Evolutionary conservation across 169 alveolate species (phyloP), one percentile per base, ranked within the genome.

Genomic region (Toxoplasma gondii): DNA sequence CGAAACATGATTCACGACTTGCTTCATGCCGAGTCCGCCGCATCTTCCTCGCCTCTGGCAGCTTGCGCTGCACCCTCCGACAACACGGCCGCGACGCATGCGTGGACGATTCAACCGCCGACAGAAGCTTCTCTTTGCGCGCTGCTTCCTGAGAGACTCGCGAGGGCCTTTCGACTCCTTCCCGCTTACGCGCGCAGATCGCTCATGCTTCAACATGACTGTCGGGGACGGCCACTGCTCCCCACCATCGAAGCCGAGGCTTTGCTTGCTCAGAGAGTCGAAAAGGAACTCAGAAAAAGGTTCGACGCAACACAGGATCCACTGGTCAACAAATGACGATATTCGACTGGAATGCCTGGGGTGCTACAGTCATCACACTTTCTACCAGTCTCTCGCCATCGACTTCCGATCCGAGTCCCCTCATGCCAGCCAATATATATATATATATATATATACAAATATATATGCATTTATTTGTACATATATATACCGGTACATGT

Each of bases 181-280:
- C 92, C 92, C 12, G 80, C 70, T 44, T 39, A 44, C 45, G 92
- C 80, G 1, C 92, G 92, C 49, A 78, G 80, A 27, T 86, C 92
- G 1, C 92, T 86, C 2, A 67, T 86, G 80, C 49, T 86, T 16
- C 70, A 53, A 86, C 70, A n/a, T 10, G 92, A 86, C 80, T 53
- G 80, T 70, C 22, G 36, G 31, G 92, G 92, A 10, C 78, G 92
- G 31, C 92, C 92, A 0, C 80, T 86, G 41, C 92, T 86, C 27
- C 92, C 92, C n/a, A 16, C 70, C 92, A 86, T 86, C 4, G 92
- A 86, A 45, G 80, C 92, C 43, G 92, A 86, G 80, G 81, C 81
- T 12, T 70, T 86, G 92, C 34, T 86, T 27, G 92, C 81, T 4
- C 92, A 86, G 27, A 41, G 70, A 16, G 92, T 86, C 31, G 49